Evolutionary conservation across 306 rosid genomes (phyloP), one percentile per base, ranked within the genome.

Genomic region (Cucumis cinereus): DNA sequence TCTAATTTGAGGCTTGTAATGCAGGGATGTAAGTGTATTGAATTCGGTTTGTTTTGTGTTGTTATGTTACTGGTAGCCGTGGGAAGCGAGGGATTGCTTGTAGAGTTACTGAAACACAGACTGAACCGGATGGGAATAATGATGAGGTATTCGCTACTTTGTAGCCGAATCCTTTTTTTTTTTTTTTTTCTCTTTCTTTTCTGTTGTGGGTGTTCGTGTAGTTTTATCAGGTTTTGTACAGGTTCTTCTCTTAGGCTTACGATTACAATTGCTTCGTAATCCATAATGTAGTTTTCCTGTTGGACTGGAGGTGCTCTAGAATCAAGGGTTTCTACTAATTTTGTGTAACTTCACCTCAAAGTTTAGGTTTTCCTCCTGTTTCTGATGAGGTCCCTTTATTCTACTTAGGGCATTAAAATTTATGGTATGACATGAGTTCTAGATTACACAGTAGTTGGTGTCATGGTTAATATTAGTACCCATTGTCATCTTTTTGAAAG

Each of bases 121-220:
- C 70, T 7, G 89, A 88, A 26, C 89, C 92, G 14, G 92, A 84
- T 60, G 73, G 78, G 79, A 79, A 83, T 80, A 79, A 85, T 72
- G 91, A 90, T 41, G 81, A 88, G 99, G 99, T 92, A 86, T 50
- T 63, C 75, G 59, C 56, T 38, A 10, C 72, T 77, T 60, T 33
- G 55, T 67, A 6, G 62, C 30, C 56, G 50, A 77, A 58, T 57
- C 36, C 23, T 3, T 22, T 36, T 35, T n/a, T 5, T 22, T 36
- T 4, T 59, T 36, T 4, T 59, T 57, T 12, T 47, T 35, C 1
- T 57, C 4, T 47, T 35, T 26, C 17, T 36, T 24, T 61, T 62
- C 35, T 59, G 35, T 28, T 76, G 55, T 58, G 77, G 64, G 1
- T 55, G 36, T 54, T 40, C 11, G 43, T 40, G 8, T 8, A 40